Base-by-base conservation (phyloP, 768 basidiomycete genomes). In the Lactarius indigo region DNA sequence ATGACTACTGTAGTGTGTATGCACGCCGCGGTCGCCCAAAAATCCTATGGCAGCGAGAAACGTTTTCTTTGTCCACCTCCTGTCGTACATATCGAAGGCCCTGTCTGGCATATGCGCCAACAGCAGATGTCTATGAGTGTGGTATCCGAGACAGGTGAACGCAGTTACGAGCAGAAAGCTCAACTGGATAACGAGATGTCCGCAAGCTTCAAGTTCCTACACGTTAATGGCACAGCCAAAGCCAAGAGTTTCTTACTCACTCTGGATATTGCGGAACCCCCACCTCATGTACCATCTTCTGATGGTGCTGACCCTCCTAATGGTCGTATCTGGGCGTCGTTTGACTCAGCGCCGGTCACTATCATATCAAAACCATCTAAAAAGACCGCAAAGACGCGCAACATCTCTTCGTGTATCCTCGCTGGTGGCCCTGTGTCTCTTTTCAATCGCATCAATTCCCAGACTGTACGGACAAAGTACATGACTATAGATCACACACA, bases 331-430 rank as follows among this genome's bases (percentile, higher is more conserved):
- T 96, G 94, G 94, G 93, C 92, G 10, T 87, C 91, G 37, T 94
- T 97, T 80, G 88, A 93, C 76, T 96, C 94, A 35, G 88, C 91
- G 39, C 92, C 94, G 57, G 90, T 98, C 72, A 89, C 91, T 56
- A 94, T 97, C 78, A 95, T 98, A 73, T 96, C 95, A 73, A 97
- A 97, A 77, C 95, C 95, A 39, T 95, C 94, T 66, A 96, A 96
- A 84, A 96, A 95, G 83, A 96, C 94, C 12, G 92, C 92, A 65
- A 96, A 96, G 80, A 94, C 94, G 72, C 89, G 94, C 79, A 89
- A 92, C 80, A 90, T 91, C 74, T 90, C 88, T 54, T 93, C 89
- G 26, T 96, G 94, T 79, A 94, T 97, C 76, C 84, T 94, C 63
- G 90, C 89, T 33, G 90, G 91, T 57, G 91, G 92, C 26, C 90